Base-by-base conservation (phyloP, 306 rosid species). In the Myrica gale region DNA sequence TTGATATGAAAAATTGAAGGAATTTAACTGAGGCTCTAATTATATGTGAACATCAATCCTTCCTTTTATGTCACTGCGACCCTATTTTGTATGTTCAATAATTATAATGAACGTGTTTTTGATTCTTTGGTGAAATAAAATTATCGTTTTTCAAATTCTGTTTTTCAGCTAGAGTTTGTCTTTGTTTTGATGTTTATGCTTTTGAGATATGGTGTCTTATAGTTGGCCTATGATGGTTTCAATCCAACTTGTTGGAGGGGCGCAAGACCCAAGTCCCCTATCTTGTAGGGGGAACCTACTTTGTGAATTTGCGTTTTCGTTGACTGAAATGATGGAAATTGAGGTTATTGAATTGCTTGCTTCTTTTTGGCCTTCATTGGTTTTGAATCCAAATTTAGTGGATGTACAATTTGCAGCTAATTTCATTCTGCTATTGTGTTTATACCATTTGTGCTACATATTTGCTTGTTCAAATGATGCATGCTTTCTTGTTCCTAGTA, bases 181-280 rank as follows among this genome's bases (percentile, higher is more conserved):
- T 47, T 45, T 0, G 2, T 11, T 4, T 1, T 71, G 5, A 0
- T 5, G 37, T 10, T 0, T 10, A 5, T 16, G 4, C 19, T n/a
- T 43, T 5, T 3, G 1, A 16, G 12, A 20, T 70, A 12, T 0
- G 6, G 20, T 63, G 23, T 21, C 1, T 6, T 5, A 4, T 7
- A 0, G 26, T 23, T 23, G 26, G 47, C 80, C 72, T 0, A 76
- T 85, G 85, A 76, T 87, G 87, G 26, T 66, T 73, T 23, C 88
- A 83, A 88, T 85, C 89, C 88, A 88, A 85, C 88, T 68, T 85
- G 88, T 51, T 54, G 1, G 83, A 76, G 90, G 65, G 46, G 81
- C 81, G 57, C 78, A 61, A 47, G 72, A 77, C n/a, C 85, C 81
- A 76, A 74, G 87, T 8, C 26, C 74, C 86, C 87, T 81, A 77